Evolutionary conservation across 768 basidiomycete genomes (phyloP), one percentile per base, ranked within the genome.

Genomic region (Rhizopogon roseolus): DNA sequence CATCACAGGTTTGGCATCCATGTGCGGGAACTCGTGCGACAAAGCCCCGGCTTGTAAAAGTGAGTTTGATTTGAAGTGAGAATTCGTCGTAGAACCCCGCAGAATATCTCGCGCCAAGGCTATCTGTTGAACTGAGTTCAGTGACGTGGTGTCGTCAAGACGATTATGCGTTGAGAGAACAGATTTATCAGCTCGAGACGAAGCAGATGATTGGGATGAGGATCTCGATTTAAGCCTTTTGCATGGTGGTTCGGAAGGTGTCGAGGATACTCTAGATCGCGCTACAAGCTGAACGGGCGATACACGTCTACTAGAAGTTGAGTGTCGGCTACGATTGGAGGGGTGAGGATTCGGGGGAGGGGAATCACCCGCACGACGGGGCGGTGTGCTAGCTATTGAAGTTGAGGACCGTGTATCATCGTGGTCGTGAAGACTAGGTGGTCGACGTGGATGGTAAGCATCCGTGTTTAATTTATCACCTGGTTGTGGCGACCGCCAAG

Each of bases 171-270:
- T 60, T 60, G 67, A 69, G 56, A 65, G 61, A 60, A 56, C 62
- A 60, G 67, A 56, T 60, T 56, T 61, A 52, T 54, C 58, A 34
- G 19, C 50, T 34, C 53, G 55, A 11, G 45, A 63, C 2, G 54
- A 72, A 27, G 76, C 73, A 50, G 84, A 84, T n/a, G 82, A 84
- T 45, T 78, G 78, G 56, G 82, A 83, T 37, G 70, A 68, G 39
- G 79, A 79, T 59, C 78, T 73, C 49, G 76, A 75, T 62, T 69
- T 69, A 48, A 64, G 55, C 45, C 66, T 72, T 58, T 72, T 70
- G 50, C 62, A 63, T 43, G 63, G 62, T 40, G 61, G 65, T 41
- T 69, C 69, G 41, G 57, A 62, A 54, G 63, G 64, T 17, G 67
- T 50, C 36, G 71, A 67, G 43, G 67, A 65, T 10, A 52, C 59